These are phyloP conservation scores for Ogataea ramenticola DNA, from an alignment of 805 yeast genomes.

Conservation along the genomic window DNA sequence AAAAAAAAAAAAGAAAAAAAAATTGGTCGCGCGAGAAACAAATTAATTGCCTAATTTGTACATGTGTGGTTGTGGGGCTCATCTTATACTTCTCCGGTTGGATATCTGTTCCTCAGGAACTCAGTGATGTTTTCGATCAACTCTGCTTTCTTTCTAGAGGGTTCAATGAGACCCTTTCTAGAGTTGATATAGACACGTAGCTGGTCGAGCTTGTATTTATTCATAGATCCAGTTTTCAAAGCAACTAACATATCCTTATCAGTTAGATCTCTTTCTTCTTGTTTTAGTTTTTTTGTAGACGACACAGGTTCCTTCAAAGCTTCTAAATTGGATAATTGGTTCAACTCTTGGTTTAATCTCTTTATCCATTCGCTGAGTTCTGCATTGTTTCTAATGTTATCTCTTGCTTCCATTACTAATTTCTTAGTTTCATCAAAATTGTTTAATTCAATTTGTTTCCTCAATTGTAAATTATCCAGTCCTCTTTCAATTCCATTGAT, in stretches of 20 bases:
- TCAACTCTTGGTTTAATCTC: slow-evolving; percentile 14
- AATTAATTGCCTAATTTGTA: background rate
- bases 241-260: slow-evolving; percentile 35
- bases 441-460: slow-evolving; percentile 12
- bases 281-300: slow-evolving; percentile 6
- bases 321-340: slow-evolving; percentile 16
- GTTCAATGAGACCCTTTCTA: slow-evolving; percentile 27
- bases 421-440: slow-evolving; percentile 15
- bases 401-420: slow-evolving; percentile 8
- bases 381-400: slow-evolving; percentile 4
- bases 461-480: background rate
- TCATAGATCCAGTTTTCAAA: slow-evolving; percentile 30
- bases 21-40: background rate
- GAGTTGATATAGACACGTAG: slow-evolving; percentile 31
- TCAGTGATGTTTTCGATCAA: slow-evolving; percentile 33
- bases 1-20: background rate
- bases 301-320: slow-evolving; percentile 6
- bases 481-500: background rate
- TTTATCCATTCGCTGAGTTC: slow-evolving; percentile 7
- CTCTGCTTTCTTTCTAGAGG: slow-evolving; percentile 34
- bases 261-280: slow-evolving; percentile 12
- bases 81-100: background rate
- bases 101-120: slow-evolving; percentile 2
- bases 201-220: slow-evolving; percentile 34
- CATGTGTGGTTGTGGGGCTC: background rate